phyloP scores from a whole-genome alignment of 805 yeast genomes.

The Tetrapisispora arboricola region DNA sequence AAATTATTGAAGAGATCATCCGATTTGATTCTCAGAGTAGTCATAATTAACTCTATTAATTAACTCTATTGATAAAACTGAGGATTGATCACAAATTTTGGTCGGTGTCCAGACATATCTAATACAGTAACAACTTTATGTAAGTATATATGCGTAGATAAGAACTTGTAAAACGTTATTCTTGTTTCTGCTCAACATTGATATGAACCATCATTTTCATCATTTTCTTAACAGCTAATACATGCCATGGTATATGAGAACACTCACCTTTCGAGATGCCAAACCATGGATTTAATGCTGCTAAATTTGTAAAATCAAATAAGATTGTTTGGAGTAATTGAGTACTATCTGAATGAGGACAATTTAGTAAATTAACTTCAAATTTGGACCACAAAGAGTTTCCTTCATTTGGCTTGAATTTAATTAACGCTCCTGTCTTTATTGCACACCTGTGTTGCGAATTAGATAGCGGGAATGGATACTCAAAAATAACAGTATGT shows the following conservation, averaged over 20 bases:
- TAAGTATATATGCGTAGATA: background rate
- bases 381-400: constrained; percentile 31
- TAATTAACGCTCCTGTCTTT: constrained; percentile 58
- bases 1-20: no score
- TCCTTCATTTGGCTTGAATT: constrained; percentile 19
- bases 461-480: constrained; percentile 56
- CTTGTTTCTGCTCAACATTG: background rate
- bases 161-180: background rate
- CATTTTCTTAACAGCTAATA: constrained; percentile 54
- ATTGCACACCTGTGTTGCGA: constrained; percentile 63
- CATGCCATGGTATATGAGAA: constrained; percentile 61
- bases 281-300: constrained; percentile 32
- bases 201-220: constrained; percentile 48
- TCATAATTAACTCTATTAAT: no score
- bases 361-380: constrained; percentile 62
- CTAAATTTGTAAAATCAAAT: constrained; percentile 50
- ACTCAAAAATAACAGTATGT: constrained; percentile 47
- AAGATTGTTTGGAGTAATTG: constrained; percentile 46
- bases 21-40: no score
- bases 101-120: no score
- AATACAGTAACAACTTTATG: no score
- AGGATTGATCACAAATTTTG: no score
- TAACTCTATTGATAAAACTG: no score
- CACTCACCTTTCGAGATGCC: constrained; percentile 27
- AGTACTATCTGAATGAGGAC: constrained; percentile 57